Evolutionary conservation across 2,329 filamentous ascomycete species (phyloP).

Genomic region (Trichoderma sp.): DNA sequence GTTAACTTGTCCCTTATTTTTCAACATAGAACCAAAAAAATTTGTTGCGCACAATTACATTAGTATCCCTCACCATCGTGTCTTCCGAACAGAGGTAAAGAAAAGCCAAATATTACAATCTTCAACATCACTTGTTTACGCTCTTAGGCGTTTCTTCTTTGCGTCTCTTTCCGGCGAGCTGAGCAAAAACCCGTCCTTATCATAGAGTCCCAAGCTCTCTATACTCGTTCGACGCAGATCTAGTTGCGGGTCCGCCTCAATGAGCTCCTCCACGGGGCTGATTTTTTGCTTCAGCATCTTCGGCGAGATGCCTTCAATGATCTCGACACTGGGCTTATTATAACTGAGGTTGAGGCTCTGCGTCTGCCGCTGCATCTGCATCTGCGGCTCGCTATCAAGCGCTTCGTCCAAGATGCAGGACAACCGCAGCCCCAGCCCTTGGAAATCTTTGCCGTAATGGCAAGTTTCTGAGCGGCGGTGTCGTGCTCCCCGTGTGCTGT

Average conservation of each 20-base stretch:
- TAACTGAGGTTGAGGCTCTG: conserved; percentile 25
- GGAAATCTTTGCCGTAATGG: conserved; percentile 33
- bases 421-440: conserved; percentile 22
- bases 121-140: not conserved
- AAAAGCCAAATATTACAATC: not conserved
- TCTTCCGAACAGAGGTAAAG: not conserved
- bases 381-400: not conserved
- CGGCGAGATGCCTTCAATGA: not conserved
- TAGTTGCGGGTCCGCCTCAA: conserved; percentile 27
- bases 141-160: conserved; percentile 15
- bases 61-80: not conserved
- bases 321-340: conserved; percentile 23
- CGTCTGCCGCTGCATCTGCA: conserved; percentile 23
- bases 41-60: not conserved
- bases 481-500: conserved; percentile 11
- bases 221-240: conserved; percentile 30
- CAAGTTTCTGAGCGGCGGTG: conserved; percentile 14
- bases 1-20: not conserved
- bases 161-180: conserved; percentile 40
- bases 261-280: conserved; percentile 30
- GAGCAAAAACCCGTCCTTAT: conserved; percentile 46
- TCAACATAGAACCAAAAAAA: not conserved
- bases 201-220: conserved; percentile 45
- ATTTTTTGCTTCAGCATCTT: conserved; percentile 25
- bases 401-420: conserved; percentile 22